Base-by-base conservation (phyloP, 768 basidiomycete species). In the Rhodotorula diobovata region DNA sequence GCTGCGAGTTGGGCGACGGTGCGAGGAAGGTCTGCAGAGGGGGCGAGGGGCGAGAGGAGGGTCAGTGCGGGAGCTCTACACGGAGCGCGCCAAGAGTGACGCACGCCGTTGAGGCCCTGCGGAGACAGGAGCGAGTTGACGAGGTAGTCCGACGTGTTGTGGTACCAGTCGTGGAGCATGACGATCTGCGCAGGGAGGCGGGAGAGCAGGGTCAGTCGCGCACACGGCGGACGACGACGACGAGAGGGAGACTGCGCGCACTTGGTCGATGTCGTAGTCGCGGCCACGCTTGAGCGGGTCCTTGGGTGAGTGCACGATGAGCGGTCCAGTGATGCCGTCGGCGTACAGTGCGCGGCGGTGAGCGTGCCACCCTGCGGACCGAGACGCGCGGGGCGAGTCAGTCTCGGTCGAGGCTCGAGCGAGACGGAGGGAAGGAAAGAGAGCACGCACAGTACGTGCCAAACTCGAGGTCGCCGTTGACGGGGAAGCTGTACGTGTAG, bases 191-290 rank as follows among this genome's bases (percentile, higher is more conserved):
- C 2, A 28, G 30, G 14, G 53, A 35, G 3, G 53, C 35, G 51
- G 61, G 57, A 71, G 57, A 67, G 41, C n/a, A 4, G 34, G 23
- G 4, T 8, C 20, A 43, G 20, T 41, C 39, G 39, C 9, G 39
- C 8, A 9, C 15, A 9, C 39, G 39, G 39, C n/a, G n/a, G n/a
- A n/a, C n/a, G n/a, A n/a, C 39, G 48, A 50, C 21, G 30, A 35
- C 10, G 37, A 28, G 12, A 23, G 56, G 12, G 28, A 25, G 34
- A 21, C 25, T 6, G n/a, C 56, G 6, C 75, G 14, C 8, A 76
- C 63, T 53, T 72, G 66, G n/a, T 79, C 78, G 46, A 77, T 67
- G 56, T 79, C 76, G 43, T 64, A 79, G 65, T 79, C 76, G 14
- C 25, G 30, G 18, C 77, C 77, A n/a, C 71, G 67, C 39, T 66